phyloP scores from a whole-genome alignment of 2,329 filamentous ascomycete species.

The Penicillium aurantiogriseum region DNA sequence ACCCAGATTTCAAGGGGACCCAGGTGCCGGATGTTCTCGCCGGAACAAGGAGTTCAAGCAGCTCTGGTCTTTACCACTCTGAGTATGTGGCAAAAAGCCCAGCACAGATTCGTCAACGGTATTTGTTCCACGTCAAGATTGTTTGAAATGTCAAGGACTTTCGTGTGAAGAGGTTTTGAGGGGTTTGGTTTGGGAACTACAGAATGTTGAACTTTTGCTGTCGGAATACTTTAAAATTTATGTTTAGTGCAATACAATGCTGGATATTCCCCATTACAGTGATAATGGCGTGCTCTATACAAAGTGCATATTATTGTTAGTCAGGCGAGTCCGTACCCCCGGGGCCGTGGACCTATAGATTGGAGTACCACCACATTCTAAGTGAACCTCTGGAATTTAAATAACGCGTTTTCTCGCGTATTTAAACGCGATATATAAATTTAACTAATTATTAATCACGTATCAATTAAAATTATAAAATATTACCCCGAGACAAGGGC shows the following conservation, averaged over 20 bases:
- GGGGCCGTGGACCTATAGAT: too few relatives aligned
- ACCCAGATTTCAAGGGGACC: constrained; percentile 8
- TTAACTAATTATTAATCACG: too few relatives aligned
- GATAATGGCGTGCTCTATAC: too few relatives aligned
- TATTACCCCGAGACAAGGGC: too few relatives aligned
- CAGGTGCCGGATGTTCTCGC: constrained; percentile 8
- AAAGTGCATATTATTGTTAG: too few relatives aligned
- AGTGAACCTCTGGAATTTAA: too few relatives aligned
- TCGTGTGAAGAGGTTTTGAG: background rate
- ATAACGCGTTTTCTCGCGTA: too few relatives aligned
- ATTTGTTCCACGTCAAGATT: constrained; percentile 38
- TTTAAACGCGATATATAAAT: too few relatives aligned
- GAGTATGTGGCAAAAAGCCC: constrained; percentile 45
- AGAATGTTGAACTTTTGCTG: background rate
- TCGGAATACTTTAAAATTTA: background rate
- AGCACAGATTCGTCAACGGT: constrained; percentile 40
- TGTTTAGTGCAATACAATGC: background rate
- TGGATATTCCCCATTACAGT: background rate
- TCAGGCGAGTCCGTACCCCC: too few relatives aligned
- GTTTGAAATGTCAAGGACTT: background rate
- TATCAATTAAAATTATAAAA: too few relatives aligned
- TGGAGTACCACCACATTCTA: too few relatives aligned
- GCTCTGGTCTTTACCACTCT: constrained; percentile 17
- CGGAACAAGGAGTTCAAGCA: background rate
- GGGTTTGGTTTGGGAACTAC: background rate